Conservation (phyloP, 352 stramenopile genomes). For the Phytophthora kernoviae region DNA sequence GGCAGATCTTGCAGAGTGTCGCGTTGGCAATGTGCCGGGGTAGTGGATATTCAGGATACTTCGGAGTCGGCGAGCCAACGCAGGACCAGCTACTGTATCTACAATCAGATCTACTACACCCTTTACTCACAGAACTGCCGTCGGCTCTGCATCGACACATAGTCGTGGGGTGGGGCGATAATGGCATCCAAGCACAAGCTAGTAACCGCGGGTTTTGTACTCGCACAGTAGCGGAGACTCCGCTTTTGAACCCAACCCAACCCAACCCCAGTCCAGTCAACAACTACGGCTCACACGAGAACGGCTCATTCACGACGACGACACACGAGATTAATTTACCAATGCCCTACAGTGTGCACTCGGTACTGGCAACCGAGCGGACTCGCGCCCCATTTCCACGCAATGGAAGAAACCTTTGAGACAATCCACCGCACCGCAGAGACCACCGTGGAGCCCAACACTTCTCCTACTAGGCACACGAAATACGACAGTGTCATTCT, state of each 20-base stretch:
- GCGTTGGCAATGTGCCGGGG: too few species aligned
- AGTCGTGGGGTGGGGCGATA: background rate
- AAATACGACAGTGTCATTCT: background rate
- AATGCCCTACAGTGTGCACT: background rate
- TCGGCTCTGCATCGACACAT: background rate
- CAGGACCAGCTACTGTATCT: slow-evolving; percentile 1
- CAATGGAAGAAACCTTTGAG: background rate
- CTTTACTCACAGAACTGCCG: background rate
- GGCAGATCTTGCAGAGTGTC: too few species aligned
- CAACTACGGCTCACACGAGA: background rate
- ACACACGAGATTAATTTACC: background rate
- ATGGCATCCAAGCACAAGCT: background rate
- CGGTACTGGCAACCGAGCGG: background rate
- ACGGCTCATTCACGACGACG: background rate
- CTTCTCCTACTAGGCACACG: background rate
- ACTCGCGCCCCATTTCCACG: background rate
- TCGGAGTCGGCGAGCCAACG: too few species aligned
- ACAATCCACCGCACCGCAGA: background rate
- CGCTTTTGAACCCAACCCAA: background rate
- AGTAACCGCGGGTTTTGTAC: background rate
- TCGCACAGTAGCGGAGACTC: background rate
- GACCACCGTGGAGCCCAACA: background rate
- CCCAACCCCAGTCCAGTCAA: background rate
- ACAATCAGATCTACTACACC: background rate
- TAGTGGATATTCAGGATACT: too few species aligned